These are phyloP conservation scores for Haberlea rhodopensis DNA, from an alignment of 257 asterid genomes.

Conservation along the genomic window DNA sequence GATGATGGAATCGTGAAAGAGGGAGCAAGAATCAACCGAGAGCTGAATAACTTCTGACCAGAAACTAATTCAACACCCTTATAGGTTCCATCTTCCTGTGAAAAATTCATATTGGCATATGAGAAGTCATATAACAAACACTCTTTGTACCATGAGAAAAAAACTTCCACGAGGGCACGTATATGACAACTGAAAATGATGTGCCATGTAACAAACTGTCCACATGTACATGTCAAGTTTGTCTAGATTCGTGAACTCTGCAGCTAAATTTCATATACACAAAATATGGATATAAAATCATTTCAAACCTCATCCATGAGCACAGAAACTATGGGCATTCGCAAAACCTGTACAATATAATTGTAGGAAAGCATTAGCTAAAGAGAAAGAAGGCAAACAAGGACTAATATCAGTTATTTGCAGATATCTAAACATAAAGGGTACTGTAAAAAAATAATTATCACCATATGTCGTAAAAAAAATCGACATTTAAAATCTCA, in stretches of 20 bases:
- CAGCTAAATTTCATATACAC: constrained; percentile 11
- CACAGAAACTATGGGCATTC: constrained; percentile 63
- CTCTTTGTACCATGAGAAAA: constrained; percentile 8
- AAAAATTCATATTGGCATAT: constrained; percentile 25
- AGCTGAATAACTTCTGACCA: constrained; percentile 89
- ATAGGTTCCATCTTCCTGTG: constrained; percentile 56
- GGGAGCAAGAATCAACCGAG: constrained; percentile 70
- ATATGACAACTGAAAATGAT: constrained; percentile 12
- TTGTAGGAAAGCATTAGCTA: constrained; percentile 15
- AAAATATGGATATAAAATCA: constrained; percentile 8
- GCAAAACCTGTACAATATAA: constrained; percentile 59
- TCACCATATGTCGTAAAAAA: constrained; percentile 3
- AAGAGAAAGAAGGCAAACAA: constrained; percentile 7
- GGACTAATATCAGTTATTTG: constrained; percentile 9
- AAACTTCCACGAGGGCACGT: neutral
- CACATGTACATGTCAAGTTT: constrained; percentile 18
- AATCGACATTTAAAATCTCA: neutral
- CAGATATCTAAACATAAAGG: neutral
- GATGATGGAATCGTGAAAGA: constrained; percentile 46
- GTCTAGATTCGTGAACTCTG: constrained; percentile 11
- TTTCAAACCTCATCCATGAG: constrained; percentile 62
- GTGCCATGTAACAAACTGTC: constrained; percentile 19
- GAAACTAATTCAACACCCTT: constrained; percentile 79
- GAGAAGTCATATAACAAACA: constrained; percentile 20
- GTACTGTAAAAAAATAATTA: neutral